These are phyloP conservation scores for Carpinus viminea DNA, from an alignment of 306 rosid genomes.

Conservation along the genomic window DNA sequence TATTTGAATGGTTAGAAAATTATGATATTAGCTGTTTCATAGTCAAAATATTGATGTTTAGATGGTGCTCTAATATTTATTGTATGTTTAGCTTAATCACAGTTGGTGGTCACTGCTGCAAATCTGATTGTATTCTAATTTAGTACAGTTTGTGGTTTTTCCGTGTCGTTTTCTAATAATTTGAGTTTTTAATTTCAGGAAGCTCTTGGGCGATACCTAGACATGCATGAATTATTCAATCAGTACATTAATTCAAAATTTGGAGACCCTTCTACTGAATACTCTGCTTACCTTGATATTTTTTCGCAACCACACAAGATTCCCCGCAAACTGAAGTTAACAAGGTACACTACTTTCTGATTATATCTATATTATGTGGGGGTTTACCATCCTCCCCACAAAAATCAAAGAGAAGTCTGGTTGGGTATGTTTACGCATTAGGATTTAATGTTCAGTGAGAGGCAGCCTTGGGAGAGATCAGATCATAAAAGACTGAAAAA, in stretches of 20 bases:
- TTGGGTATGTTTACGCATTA: neutral
- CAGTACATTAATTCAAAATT: slow-evolving; percentile 84
- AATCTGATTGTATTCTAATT: neutral
- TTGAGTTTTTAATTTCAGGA: slow-evolving; percentile 58
- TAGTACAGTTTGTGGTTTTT: neutral
- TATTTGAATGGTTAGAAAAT: neutral
- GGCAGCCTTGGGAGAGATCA: slow-evolving; percentile 3
- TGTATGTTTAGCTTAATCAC: neutral
- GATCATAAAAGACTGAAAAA: neutral
- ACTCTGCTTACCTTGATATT: slow-evolving; percentile 79
- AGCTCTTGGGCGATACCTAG: slow-evolving; percentile 85
- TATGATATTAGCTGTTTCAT: neutral
- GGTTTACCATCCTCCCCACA: neutral
- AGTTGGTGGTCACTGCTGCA: neutral
- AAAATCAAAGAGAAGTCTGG: neutral
- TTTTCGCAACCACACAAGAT: slow-evolving; percentile 75
- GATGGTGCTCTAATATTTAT: neutral
- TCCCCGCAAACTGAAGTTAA: slow-evolving; percentile 62
- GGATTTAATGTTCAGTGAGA: neutral
- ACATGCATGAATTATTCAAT: slow-evolving; percentile 79
- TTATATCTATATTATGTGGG: neutral
- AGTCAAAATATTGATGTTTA: neutral
- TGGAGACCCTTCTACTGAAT: slow-evolving; percentile 84
- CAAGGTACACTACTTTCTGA: slow-evolving; percentile 46
- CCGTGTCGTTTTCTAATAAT: neutral